Base-by-base conservation (phyloP, 441 rosid species). In the Manihot esculenta region DNA sequence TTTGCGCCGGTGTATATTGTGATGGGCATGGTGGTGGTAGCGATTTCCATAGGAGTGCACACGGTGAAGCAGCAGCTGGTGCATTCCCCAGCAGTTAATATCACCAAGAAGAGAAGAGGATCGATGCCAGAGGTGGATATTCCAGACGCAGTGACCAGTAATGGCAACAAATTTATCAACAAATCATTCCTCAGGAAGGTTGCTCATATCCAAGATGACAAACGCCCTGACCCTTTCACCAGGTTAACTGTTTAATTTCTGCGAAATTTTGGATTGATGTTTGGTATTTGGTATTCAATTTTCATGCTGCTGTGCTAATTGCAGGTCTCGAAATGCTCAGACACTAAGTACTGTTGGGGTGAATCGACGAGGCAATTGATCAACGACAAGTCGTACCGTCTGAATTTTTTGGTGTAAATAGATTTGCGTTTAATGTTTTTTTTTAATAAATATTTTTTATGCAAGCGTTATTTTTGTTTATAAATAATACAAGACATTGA, bases 161-260 rank as follows among this genome's bases (percentile, higher is more conserved):
- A 64, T 7, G 67, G 58, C 6, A 26, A 61, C 3, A 58, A 66
- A 10, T 76, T 71, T 18, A 66, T 71, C 68, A 60, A 66, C 66
- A 76, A 70, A 33, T 71, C 79, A 24, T 76, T 76, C 58, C 72
- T 76, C 57, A 71, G 79, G 41, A 71, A 76, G 49, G 74, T 76
- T 66, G 75, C 61, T 60, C 72, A 59, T 41, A 58, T 76, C 26
- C 75, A 71, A 55, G 50, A 75, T 9, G 44, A 59, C 6, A n/a
- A 69, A 48, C 70, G 30, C 70, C 30, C 63, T 9, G 30, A 56
- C 60, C 33, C 70, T 14, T 44, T 35, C 64, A 55, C 56, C 70
- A 55, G 54, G 70, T 72, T 14, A 15, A 30, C 33, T 30, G 4
- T 30, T 30, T 30, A 30, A 4, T 30, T 1, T 1, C 33, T 4